These are phyloP conservation scores for Moesziomyces parantarcticus DNA, from an alignment of 1,284 basidiomycete species.

Conservation along the genomic window DNA sequence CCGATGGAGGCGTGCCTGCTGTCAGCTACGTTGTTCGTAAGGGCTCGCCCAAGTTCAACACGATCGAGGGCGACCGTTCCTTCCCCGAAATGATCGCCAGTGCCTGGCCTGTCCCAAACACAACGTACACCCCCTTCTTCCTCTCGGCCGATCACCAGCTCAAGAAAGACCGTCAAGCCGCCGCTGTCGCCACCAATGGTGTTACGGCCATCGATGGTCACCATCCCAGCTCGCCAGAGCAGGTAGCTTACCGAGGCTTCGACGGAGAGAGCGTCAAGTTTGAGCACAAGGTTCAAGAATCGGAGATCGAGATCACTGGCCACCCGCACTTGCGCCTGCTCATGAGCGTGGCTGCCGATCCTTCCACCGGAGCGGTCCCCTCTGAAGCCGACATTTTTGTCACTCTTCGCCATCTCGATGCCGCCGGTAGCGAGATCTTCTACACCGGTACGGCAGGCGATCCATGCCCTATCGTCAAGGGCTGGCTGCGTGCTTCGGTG, in stretches of 20 bases:
- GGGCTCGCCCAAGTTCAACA: slow-evolving; percentile 67
- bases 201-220: slow-evolving; percentile 6
- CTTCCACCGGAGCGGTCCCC: slow-evolving; percentile 39
- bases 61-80: slow-evolving; percentile 61
- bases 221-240: not conserved
- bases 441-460: slow-evolving; percentile 67
- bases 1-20: slow-evolving; percentile 49
- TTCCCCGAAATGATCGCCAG: slow-evolving; percentile 49
- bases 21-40: slow-evolving; percentile 62
- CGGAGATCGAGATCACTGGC: slow-evolving; percentile 63
- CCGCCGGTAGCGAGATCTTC: slow-evolving; percentile 64
- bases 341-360: slow-evolving; percentile 38
- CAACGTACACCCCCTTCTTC: slow-evolving; percentile 55
- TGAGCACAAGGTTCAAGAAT: slow-evolving; percentile 6
- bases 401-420: slow-evolving; percentile 64
- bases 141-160: slow-evolving; percentile 33
- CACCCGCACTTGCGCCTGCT: slow-evolving; percentile 59
- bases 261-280: slow-evolving; percentile 23
- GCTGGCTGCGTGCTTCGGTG: slow-evolving; percentile 65
- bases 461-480: slow-evolving; percentile 64
- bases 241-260: slow-evolving; percentile 12
- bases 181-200: slow-evolving; percentile 30
- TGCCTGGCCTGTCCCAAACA: slow-evolving; percentile 65
- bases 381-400: slow-evolving; percentile 66
- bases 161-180: slow-evolving; percentile 6